phyloP scores from a whole-genome alignment of 1,284 basidiomycete genomes.

The Cryptococcus sp. region DNA sequence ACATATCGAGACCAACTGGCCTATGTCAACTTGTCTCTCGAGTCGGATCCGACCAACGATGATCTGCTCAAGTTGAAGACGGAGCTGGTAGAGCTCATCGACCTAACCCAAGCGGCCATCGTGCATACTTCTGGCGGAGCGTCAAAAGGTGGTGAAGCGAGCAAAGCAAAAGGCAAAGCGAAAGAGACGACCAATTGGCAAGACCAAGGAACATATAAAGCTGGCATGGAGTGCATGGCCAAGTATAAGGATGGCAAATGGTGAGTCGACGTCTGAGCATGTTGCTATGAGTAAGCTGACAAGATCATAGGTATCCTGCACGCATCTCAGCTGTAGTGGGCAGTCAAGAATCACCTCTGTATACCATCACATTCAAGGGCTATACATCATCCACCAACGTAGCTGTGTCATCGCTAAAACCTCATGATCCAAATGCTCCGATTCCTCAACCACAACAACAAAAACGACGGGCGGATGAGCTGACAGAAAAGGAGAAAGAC shows the following conservation, averaged over 20 bases:
- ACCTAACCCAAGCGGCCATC: constrained; percentile 75
- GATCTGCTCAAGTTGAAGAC: constrained; percentile 70
- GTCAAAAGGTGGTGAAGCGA: constrained; percentile 12
- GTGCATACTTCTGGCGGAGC: constrained; percentile 21
- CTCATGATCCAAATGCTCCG: constrained; percentile 52
- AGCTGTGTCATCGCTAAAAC: constrained; percentile 70
- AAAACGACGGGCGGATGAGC: constrained; percentile 72
- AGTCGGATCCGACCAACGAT: constrained; percentile 75
- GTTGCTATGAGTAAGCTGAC: background rate
- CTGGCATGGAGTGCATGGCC: constrained; percentile 91
- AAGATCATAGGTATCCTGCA: constrained; percentile 69
- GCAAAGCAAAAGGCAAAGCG: constrained; percentile 23
- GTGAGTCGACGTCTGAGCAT: constrained; percentile 29
- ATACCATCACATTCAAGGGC: constrained; percentile 91
- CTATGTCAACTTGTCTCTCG: constrained; percentile 84
- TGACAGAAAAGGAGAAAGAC: constrained; percentile 81
- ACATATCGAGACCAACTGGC: constrained; percentile 82
- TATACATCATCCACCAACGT: constrained; percentile 94
- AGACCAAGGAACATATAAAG: constrained; percentile 54
- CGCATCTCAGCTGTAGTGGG: constrained; percentile 86
- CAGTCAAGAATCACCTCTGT: constrained; percentile 78
- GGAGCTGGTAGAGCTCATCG: constrained; percentile 87
- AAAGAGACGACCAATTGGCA: constrained; percentile 37
- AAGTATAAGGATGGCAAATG: constrained; percentile 88
- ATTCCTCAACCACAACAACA: constrained; percentile 66